Percentiles rank a stretch among this genome's conserved stretches.
Evolutionary conservation across 2,329 filamentous ascomycete genomes (phyloP).

Genomic region (Aspergillus candidus): DNA sequence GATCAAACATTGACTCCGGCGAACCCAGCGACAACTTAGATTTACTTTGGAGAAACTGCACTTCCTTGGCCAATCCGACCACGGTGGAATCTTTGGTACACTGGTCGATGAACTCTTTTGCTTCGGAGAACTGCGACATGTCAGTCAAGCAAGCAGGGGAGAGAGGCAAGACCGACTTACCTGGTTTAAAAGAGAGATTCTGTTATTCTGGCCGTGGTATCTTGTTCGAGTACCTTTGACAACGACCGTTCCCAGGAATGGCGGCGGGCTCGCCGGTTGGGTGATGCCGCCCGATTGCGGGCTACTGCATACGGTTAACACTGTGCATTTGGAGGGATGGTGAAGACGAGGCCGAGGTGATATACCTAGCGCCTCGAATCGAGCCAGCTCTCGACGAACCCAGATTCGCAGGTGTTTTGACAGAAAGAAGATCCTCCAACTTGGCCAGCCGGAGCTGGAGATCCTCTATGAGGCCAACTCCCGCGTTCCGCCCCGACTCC

Average conservation of each 20-base stretch:
- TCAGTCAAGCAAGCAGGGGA: not conserved
- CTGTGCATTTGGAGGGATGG: no score
- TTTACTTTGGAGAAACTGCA: constrained; percentile 20
- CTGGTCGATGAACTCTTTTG: constrained; percentile 17
- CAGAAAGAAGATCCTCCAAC: constrained; percentile 13
- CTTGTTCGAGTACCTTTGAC: constrained; percentile 18
- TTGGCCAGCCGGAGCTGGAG: constrained; percentile 16
- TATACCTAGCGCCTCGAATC: constrained; percentile 5
- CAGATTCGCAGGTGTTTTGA: constrained; percentile 1
- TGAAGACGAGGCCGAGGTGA: no score
- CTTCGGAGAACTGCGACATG: constrained; percentile 14
- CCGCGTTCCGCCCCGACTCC: not conserved
- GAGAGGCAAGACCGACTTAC: not conserved
- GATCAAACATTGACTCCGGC: constrained; percentile 11
- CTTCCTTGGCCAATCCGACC: constrained; percentile 16
- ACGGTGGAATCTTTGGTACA: constrained; percentile 13
- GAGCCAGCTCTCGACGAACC: not conserved
- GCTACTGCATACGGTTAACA: no score
- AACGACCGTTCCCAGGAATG: constrained; percentile 13
- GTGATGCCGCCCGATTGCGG: not conserved
- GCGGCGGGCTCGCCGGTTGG: constrained; percentile 1
- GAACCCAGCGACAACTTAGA: constrained; percentile 7
- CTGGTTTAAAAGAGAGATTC: constrained; percentile 15
- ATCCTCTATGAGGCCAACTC: constrained; percentile 16
- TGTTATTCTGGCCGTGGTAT: constrained; percentile 19